These are phyloP conservation scores for Vararia minispora DNA, from an alignment of 768 basidiomycete genomes.

Conservation along the genomic window DNA sequence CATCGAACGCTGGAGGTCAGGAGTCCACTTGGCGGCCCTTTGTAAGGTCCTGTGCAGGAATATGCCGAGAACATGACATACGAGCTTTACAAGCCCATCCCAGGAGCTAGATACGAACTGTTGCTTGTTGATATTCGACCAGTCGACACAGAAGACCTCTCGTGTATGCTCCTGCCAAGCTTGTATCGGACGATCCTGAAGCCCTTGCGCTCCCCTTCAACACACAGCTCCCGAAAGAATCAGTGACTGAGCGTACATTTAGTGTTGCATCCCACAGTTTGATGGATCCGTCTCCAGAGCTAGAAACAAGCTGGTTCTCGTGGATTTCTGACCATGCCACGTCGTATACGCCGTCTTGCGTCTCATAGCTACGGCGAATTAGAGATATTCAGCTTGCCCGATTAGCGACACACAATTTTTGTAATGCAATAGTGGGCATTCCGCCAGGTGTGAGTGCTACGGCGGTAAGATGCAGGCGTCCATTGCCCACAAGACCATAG, in stretches of 20 bases:
- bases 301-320: constrained; percentile 86
- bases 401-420: constrained; percentile 51
- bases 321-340: constrained; percentile 92
- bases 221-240: neutral
- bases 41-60: neutral
- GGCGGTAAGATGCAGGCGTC: constrained; percentile 65
- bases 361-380: constrained; percentile 68
- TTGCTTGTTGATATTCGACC: constrained; percentile 90
- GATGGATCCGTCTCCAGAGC: constrained; percentile 84
- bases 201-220: constrained; percentile 22
- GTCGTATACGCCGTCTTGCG: constrained; percentile 84
- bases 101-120: constrained; percentile 81
- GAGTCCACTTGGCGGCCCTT: constrained; percentile 58
- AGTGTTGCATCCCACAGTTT: constrained; percentile 85
- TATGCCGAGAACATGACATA: constrained; percentile 26
- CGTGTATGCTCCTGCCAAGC: constrained; percentile 91
- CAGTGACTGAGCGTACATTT: constrained; percentile 42
- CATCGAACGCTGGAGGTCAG: constrained; percentile 69
- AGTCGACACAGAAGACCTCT: constrained; percentile 90
- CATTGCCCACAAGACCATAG: constrained; percentile 93
- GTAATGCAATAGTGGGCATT: constrained; percentile 34
- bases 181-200: constrained; percentile 78
- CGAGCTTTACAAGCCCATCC: constrained; percentile 87
- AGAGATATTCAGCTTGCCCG: constrained; percentile 14
- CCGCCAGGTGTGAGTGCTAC: constrained; percentile 37